A percentile compares a stretch with the other conserved stretches of the same genome.
phyloP scores from a whole-genome alignment of 176 grass and related monocot species.

The Neostapfia colusana region DNA sequence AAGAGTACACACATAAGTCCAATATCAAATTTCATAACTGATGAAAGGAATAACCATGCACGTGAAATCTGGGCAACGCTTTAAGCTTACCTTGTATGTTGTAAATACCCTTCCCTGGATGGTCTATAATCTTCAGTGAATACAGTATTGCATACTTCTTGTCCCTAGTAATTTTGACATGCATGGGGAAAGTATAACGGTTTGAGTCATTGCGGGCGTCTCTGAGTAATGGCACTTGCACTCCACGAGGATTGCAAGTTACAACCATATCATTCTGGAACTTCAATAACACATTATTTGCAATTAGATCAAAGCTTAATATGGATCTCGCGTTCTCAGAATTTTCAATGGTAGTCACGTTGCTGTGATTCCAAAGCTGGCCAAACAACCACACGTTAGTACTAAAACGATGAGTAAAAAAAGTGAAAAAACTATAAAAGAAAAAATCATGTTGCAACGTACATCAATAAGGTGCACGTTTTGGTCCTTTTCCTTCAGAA shows the following conservation, averaged over 20 bases:
- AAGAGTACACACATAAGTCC: background rate
- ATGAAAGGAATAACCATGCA: background rate
- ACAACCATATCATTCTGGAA: background rate
- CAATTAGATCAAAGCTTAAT: background rate
- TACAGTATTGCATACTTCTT: background rate
- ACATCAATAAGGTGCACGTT: background rate
- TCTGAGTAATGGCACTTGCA: no score
- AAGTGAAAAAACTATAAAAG: background rate
- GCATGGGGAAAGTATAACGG: no score
- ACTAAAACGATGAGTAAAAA: background rate
- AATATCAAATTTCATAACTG: background rate
- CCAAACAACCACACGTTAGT: background rate
- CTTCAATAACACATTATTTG: background rate
- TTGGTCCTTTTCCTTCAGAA: background rate
- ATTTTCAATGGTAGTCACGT: background rate
- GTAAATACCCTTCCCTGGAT: background rate
- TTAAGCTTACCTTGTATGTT: background rate
- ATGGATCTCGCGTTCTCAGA: no score
- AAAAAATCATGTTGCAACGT: background rate
- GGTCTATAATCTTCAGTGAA: background rate
- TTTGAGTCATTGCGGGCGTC: no score
- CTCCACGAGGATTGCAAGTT: background rate
- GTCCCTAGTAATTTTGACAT: background rate
- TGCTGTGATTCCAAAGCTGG: background rate
- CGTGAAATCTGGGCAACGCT: background rate